Conservation (phyloP, 2,329 filamentous ascomycete species). For the Talaromyces sp. region DNA sequence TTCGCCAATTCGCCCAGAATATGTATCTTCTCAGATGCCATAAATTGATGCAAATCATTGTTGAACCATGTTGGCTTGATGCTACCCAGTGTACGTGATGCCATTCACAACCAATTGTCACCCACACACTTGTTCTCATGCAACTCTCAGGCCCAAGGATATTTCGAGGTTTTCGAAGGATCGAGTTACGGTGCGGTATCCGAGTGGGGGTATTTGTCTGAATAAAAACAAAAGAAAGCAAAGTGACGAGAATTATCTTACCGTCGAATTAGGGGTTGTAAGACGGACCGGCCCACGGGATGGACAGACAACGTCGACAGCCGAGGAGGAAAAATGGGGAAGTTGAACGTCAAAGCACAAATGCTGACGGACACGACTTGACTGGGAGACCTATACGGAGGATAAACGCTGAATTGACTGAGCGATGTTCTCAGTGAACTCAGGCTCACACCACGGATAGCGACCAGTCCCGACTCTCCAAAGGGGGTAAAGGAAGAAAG, state of each 20-base stretch:
- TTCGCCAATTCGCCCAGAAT: neutral
- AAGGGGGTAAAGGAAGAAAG: slow-evolving; percentile 24
- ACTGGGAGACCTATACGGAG: slow-evolving; percentile 30
- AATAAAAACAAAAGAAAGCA: slow-evolving; percentile 8
- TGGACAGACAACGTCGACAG: slow-evolving; percentile 29
- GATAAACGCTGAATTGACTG: neutral
- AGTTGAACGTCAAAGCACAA: slow-evolving; percentile 26
- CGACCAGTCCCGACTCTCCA: slow-evolving; percentile 36
- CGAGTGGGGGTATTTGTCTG: slow-evolving; percentile 10
- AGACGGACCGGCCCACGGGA: slow-evolving; percentile 25
- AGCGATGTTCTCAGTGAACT: neutral
- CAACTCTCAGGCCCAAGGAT: neutral
- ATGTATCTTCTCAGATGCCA: neutral
- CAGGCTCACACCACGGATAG: slow-evolving; percentile 18
- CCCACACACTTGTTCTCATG: neutral
- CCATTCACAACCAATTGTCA: neutral
- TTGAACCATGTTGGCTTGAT: neutral
- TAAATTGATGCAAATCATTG: neutral
- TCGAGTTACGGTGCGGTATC: slow-evolving; percentile 1
- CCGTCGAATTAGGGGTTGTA: slow-evolving; percentile 28
- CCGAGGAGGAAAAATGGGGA: slow-evolving; percentile 11
- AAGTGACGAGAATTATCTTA: slow-evolving; percentile 13
- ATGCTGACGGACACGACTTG: slow-evolving; percentile 34
- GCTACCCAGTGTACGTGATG: neutral
- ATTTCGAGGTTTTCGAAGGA: neutral